Base-by-base conservation (phyloP, 306 rosid genomes). In the Vicia villosa region DNA sequence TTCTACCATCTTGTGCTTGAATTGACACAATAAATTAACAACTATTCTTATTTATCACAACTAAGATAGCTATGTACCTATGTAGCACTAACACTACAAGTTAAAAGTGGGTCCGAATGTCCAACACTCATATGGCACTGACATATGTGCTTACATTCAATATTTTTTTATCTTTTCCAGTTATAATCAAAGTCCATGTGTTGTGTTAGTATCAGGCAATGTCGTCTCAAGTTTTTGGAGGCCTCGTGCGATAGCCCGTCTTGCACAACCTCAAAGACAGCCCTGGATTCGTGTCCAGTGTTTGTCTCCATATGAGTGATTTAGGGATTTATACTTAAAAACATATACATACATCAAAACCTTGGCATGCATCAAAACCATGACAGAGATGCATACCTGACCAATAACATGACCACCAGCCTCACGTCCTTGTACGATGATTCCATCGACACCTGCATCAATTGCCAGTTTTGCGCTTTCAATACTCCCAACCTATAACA, bases 351-450 rank as follows among this genome's bases (percentile, higher is more conserved):
- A n/a, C n/a, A n/a, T n/a, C n/a, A n/a, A n/a, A n/a, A n/a, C n/a
- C n/a, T n/a, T n/a, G 14, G 17, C 13, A 69, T 10, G 63, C 13
- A 70, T 14, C 5, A 69, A 61, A 70, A 66, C 40, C 19, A 47
- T 21, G 59, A 40, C n/a, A 62, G 73, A 36, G 14, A 68, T 38
- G 66, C 22, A 37, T 67, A 89, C 98, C 93, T 87, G 89, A 77
- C 96, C 83, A 68, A 92, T 83, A 37, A 92, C 91, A 82, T 89
- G 98, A 40, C 96, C 96, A 56, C 98, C 96, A n/a, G 98, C 98
- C 74, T 89, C 98, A 38, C 59, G 81, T 46, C 96, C 98, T 83
- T 89, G 96, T 10, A 92, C 91, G 65, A 89, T 92, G 37, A 92
- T 84, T 60, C 85, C 96, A 79, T 92, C 98, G 1, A 65, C 96